phyloP scores from a whole-genome alignment of 192 early-diverging fungal species.

The Coemansia furcata region DNA sequence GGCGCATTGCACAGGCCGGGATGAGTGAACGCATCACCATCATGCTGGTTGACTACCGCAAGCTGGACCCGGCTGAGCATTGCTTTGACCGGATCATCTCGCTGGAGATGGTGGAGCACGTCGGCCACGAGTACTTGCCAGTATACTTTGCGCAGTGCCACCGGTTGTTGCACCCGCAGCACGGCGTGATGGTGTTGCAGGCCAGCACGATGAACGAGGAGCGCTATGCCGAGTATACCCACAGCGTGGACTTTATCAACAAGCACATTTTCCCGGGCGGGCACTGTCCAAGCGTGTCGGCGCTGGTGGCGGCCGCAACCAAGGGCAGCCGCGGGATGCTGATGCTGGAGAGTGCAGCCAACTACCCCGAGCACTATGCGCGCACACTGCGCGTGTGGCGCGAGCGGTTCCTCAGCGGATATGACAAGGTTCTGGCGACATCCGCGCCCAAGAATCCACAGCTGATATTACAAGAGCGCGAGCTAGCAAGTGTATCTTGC shows the following conservation, averaged over 20 bases:
- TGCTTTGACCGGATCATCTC: slow-evolving; percentile 71
- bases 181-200: slow-evolving; percentile 60
- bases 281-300: slow-evolving; percentile 64
- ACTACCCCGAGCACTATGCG: slow-evolving; percentile 70
- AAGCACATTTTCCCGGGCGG: slow-evolving; percentile 79
- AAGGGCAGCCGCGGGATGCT: slow-evolving; percentile 56
- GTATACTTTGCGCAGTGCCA: slow-evolving; percentile 63
- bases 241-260: slow-evolving; percentile 65
- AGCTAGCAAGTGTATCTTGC: not conserved
- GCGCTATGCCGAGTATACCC: slow-evolving; percentile 59
- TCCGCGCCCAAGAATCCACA: slow-evolving; percentile 22
- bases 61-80: slow-evolving; percentile 53
- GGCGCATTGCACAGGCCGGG: slow-evolving; percentile 58
- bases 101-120: slow-evolving; percentile 76
- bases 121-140: slow-evolving; percentile 63
- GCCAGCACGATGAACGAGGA: slow-evolving; percentile 71
- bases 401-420: slow-evolving; percentile 58
- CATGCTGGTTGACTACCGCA: slow-evolving; percentile 67
- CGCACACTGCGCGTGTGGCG: slow-evolving; percentile 70
- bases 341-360: slow-evolving; percentile 57
- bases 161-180: slow-evolving; percentile 55
- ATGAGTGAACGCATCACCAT: slow-evolving; percentile 58
- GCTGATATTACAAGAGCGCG: slow-evolving; percentile 26
- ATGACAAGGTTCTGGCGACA: slow-evolving; percentile 44
- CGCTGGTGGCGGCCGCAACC: slow-evolving; percentile 55